A percentile compares a stretch with the other conserved stretches of the same genome.
Evolutionary conservation across 768 basidiomycete species (phyloP).

Genomic region (Russula foetens): DNA sequence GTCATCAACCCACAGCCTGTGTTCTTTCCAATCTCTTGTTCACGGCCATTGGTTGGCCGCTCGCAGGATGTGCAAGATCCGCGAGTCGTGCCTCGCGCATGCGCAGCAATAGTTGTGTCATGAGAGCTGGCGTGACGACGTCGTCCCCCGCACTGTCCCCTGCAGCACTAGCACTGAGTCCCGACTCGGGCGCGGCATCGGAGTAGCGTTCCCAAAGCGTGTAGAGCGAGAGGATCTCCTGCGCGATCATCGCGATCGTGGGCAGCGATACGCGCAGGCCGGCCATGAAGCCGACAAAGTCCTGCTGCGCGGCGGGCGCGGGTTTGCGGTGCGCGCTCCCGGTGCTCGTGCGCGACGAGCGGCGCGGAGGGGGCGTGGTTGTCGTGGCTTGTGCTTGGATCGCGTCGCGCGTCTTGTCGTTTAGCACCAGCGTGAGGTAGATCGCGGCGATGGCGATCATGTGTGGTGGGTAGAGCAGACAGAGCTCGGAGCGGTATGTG

Average conservation of each 20-base stretch:
- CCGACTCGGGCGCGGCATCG: conserved; percentile 41
- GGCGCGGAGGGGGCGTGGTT: conserved; percentile 37
- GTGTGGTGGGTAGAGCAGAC: conserved; percentile 92
- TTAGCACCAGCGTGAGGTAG: conserved; percentile 78
- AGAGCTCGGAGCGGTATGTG: conserved; percentile 87
- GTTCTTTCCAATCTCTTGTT: conserved; percentile 71
- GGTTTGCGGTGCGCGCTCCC: conserved; percentile 28
- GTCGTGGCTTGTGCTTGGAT: conserved; percentile 26
- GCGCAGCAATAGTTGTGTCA: conserved; percentile 47
- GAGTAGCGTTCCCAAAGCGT: conserved; percentile 82
- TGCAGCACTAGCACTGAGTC: conserved; percentile 9
- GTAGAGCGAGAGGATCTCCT: conserved; percentile 88
- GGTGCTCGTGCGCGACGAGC: conserved; percentile 42
- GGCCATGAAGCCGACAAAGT: conserved; percentile 77
- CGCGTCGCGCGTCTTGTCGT: conserved; percentile 45
- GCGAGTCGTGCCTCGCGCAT: conserved; percentile 62
- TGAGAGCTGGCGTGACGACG: conserved; percentile 47
- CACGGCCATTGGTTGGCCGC: conserved; percentile 44
- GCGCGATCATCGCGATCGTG: conserved; percentile 73
- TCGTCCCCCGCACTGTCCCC: conserved; percentile 20
- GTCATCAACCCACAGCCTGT: conserved; percentile 46
- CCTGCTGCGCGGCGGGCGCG: conserved; percentile 32
- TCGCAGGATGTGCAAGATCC: conserved; percentile 45
- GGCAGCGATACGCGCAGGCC: conserved; percentile 80
- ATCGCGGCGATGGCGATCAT: conserved; percentile 88